Percentiles rank a stretch among this genome's conserved stretches.
phyloP scores from a whole-genome alignment of 139 green algal genomes.

The Chlamydomonas sphaeroides region DNA sequence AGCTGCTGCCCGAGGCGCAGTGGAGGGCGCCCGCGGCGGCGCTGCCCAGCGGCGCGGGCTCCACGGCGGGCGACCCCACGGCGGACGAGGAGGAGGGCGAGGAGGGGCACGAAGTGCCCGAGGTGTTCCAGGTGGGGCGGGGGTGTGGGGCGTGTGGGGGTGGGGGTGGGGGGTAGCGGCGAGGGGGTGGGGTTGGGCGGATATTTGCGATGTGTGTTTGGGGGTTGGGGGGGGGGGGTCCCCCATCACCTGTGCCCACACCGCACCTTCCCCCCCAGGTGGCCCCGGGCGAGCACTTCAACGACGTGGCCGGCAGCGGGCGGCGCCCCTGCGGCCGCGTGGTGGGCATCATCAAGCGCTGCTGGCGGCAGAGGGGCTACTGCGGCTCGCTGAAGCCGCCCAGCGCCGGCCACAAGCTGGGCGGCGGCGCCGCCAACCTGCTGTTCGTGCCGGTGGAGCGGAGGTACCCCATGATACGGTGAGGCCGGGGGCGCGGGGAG shows the following conservation, averaged over 20 bases:
- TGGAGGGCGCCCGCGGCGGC: conserved; percentile 66
- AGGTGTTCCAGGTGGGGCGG: conserved; percentile 32
- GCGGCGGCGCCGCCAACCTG: conserved; percentile 45
- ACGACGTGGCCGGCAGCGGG: conserved; percentile 30
- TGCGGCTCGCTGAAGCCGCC: conserved; percentile 73
- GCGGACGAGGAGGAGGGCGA: conserved; percentile 51
- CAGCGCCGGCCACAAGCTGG: neutral
- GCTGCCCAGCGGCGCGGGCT: conserved; percentile 46
- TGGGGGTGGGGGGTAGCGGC: too few species aligned
- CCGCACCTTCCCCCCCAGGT: conserved; percentile 49
- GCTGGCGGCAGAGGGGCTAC: conserved; percentile 84
- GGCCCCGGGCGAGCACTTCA: conserved; percentile 65
- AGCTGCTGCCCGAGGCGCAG: conserved; percentile 84
- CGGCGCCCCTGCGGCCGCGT: conserved; percentile 75
- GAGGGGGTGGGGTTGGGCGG: neutral
- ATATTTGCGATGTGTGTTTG: neutral
- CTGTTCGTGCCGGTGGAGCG: conserved; percentile 86
- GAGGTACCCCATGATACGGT: conserved; percentile 82
- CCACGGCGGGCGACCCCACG: conserved; percentile 20
- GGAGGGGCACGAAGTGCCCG: conserved; percentile 33
- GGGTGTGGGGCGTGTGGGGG: neutral
- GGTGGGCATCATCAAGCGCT: conserved; percentile 83
- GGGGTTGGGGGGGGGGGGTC: neutral
- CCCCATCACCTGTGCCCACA: neutral
- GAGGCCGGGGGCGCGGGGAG: neutral